These are phyloP conservation scores for Vitis rupestris DNA, from an alignment of 164 flowering plant genomes.

Conservation along the genomic window DNA sequence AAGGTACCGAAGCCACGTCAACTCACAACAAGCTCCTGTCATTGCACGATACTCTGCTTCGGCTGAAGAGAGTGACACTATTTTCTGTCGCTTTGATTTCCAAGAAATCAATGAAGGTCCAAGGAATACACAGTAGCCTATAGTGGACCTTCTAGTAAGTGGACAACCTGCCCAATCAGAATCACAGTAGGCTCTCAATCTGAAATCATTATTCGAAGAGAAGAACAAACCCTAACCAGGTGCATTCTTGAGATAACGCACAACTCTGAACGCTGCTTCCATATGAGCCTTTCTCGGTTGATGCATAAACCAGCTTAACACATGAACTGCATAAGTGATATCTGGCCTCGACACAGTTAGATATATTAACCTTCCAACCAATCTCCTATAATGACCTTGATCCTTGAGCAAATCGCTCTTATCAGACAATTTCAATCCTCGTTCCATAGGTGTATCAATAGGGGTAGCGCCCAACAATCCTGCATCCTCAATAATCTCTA, in stretches of 20 bases:
- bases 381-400: constrained; percentile 1
- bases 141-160: background rate
- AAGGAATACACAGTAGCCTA: background rate
- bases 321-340: background rate
- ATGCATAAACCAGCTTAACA: background rate
- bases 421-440: constrained; percentile 1
- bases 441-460: background rate
- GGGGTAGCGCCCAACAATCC: background rate
- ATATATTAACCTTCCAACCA: background rate
- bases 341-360: constrained; percentile 1
- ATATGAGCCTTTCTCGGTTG: constrained; percentile 1
- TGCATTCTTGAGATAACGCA: background rate
- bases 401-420: constrained; percentile 7
- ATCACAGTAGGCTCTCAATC: background rate
- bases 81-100: background rate
- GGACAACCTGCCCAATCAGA: background rate
- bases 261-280: background rate
- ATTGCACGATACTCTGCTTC: background rate
- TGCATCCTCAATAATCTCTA: background rate
- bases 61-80: background rate
- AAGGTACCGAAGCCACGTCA: background rate
- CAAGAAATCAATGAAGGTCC: background rate
- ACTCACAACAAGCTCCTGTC: background rate
- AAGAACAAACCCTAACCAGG: background rate
- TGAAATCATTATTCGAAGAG: background rate